Base-by-base conservation (phyloP, 441 rosid species). In the Codiaeum variegatum region DNA sequence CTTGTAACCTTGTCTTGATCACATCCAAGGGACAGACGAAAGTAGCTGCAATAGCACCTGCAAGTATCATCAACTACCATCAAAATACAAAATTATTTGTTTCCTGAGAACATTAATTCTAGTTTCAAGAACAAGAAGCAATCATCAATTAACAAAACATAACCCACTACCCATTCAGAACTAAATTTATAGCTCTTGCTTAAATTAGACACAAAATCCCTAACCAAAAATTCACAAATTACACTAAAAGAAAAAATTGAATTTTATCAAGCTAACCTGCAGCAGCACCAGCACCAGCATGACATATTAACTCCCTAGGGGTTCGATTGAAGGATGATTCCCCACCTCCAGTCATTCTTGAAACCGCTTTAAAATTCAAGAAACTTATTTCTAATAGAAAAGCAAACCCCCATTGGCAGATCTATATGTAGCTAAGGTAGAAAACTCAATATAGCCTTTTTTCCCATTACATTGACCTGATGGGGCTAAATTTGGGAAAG, bases 1-100 rank as follows among this genome's bases (percentile, higher is more conserved):
- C 98, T 73, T 94, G 98, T 66, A 94, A 74, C 73, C 98, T 84
- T 26, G 98, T 92, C 86, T 94, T 94, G 88, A 94, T 90, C 82
- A 94, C 98, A 86, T 94, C 98, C 82, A 94, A 87, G 21, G 98
- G 97, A 56, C 97, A 94, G 78, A 94, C 82, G 36, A 92, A 89
- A 60, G 97, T 91, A 46, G 98, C 98, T 1, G 97, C 97, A 73
- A 94, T 83, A 76, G 94, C 91, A 71, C 98, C 99, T 94, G 79
- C 76, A 59, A 64, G 38, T 26, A 49, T 66, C 70, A 81, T 47
- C 42, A 60, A 69, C 11, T 34, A 65, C 38, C 46, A 73, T 24
- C 7, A 61, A 32, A 49, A 15, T 47, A 58, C 66, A 46, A 61
- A 52, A 66, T 67, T 52, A 2, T 42, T n/a, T 36, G 59, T 26